Evolutionary conservation across 768 basidiomycete species (phyloP).

Genomic region (Naganishia vaughanmartiniae): DNA sequence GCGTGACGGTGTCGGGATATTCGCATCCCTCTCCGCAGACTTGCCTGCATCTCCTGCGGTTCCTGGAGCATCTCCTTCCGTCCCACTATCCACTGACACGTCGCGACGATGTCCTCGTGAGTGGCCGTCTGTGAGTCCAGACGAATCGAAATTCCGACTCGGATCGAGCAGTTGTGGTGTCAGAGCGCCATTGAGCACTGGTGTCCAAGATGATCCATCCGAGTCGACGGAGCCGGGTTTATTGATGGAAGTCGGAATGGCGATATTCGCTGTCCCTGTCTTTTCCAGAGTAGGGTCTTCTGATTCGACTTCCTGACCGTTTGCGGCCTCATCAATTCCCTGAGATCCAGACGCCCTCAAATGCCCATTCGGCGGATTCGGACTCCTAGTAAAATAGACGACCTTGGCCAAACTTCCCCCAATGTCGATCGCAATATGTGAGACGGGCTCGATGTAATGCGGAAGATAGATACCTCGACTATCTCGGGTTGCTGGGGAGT

Average conservation of each 20-base stretch:
- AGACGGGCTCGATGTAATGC: slow-evolving; percentile 94
- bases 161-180: slow-evolving; percentile 38
- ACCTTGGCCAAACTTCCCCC: slow-evolving; percentile 97
- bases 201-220: slow-evolving; percentile 32
- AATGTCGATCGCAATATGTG: slow-evolving; percentile 95
- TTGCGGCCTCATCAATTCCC: background rate
- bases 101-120: slow-evolving; percentile 5
- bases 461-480: slow-evolving; percentile 96
- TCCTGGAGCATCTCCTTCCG: slow-evolving; percentile 33
- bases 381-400: slow-evolving; percentile 94
- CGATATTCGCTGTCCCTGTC: background rate
- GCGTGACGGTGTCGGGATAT: slow-evolving; percentile 49
- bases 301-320: background rate
- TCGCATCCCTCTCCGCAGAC: slow-evolving; percentile 30
- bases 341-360: background rate
- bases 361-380: slow-evolving; percentile 46
- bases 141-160: background rate
- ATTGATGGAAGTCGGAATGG: background rate
- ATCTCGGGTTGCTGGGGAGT: slow-evolving; percentile 80
- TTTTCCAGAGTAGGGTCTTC: too few relatives aligned
- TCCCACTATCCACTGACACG: background rate
- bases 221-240: background rate
- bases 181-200: slow-evolving; percentile 47
- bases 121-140: slow-evolving; percentile 37
- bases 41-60: background rate